Percentiles rank a stretch among this genome's conserved stretches.
Evolutionary conservation across 225 moss, liverwort and hornwort genomes (phyloP).

Genomic region (Physcomitrellopsis africana): DNA sequence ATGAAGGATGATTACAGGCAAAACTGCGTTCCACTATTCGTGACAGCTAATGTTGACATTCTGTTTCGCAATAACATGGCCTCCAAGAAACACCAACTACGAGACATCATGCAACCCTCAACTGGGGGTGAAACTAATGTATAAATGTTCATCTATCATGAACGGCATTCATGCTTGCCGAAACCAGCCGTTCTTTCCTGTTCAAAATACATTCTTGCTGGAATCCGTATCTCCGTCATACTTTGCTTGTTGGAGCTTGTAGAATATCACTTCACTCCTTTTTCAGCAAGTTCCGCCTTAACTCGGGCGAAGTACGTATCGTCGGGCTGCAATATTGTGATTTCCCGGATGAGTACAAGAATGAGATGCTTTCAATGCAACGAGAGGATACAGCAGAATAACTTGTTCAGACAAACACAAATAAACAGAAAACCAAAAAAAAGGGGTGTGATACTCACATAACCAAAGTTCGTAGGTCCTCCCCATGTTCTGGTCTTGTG

Average conservation of each 20-base stretch:
- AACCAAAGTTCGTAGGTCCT: slow-evolving; percentile 65
- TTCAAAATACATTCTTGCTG: neutral
- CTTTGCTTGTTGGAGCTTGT: neutral
- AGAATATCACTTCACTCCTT: slow-evolving; percentile 45
- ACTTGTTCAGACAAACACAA: neutral
- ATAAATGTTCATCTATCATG: too few relatives aligned
- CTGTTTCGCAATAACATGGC: too few relatives aligned
- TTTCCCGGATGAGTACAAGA: neutral
- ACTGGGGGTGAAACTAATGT: too few relatives aligned
- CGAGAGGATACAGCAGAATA: neutral
- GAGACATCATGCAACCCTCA: too few relatives aligned
- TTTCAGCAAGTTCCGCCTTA: slow-evolving; percentile 60
- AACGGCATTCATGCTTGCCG: too few relatives aligned
- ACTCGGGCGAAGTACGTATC: slow-evolving; percentile 67
- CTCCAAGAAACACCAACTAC: too few relatives aligned
- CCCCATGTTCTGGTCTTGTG: slow-evolving; percentile 70
- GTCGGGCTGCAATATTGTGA: slow-evolving; percentile 50
- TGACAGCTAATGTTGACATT: too few relatives aligned
- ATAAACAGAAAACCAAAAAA: neutral
- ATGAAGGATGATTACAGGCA: too few relatives aligned
- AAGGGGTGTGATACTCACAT: slow-evolving; percentile 41
- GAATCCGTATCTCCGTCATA: neutral
- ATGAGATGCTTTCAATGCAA: neutral
- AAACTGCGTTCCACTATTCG: too few relatives aligned
- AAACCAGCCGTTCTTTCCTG: too few relatives aligned